Base-by-base conservation (phyloP, 139 green algal genomes). In the Ulvella scutata region DNA sequence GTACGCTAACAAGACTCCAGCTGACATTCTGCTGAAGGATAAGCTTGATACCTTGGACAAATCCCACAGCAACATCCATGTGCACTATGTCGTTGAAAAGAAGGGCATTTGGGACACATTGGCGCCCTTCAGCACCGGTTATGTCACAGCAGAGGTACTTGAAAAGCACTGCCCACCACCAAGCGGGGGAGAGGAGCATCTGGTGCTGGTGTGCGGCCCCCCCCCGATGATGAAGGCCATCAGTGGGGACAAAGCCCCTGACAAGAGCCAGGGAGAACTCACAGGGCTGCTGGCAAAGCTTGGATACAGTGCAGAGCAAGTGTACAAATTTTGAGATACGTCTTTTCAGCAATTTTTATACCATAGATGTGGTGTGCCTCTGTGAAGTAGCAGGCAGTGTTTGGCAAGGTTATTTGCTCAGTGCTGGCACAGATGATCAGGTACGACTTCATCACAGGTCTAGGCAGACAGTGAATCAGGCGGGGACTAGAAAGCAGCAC, bases 121-220 rank as follows among this genome's bases (percentile, higher is more conserved):
- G 13, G 31, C 33, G n/a, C 31, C 6, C 13, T n/a, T n/a, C 10
- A 67, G 51, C 51, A 67, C 51, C 13, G 51, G 51, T 36, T 67
- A 67, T 26, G 20, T 86, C 13, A 82, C 44, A 3, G 35, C 17
- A 4, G 78, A 86, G 4, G 78, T 87, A 36, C 74, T 91, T 7
- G 77, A 79, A 43, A 7, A 72, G 26, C 78, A 83, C 39, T 75
- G 89, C 67, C 87, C 88, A 3, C 74, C 83, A 0, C 81, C 90
- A 7, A 60, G 60, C 26, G n/a, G n/a, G n/a, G n/a, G n/a, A n/a
- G 75, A 79, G 4, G 85, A 88, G 62, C 82, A 72, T 34, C 74
- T 93, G 44, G 76, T 96, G 6, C 75, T 90, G 40, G 88, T 92
- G 20, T 90, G 87, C 72, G 88, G 88, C 17, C 88, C 88, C 4